A percentile compares a stretch with the other conserved stretches of the same genome.
Conservation (phyloP, 805 yeast genomes). For the Yamadazyma sp. region DNA sequence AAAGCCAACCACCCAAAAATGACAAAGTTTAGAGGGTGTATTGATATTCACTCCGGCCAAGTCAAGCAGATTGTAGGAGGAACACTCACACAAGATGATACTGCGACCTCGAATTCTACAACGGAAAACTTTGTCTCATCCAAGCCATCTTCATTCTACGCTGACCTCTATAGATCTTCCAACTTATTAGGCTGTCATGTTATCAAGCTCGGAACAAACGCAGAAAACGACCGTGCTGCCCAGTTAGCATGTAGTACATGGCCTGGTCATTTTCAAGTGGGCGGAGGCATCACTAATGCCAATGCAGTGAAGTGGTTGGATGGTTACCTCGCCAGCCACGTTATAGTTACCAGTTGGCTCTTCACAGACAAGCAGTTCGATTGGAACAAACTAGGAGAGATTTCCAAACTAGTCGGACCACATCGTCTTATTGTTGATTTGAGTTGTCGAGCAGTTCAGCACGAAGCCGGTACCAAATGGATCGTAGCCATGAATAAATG, state of each 20-base stretch:
- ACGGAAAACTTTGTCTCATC: constrained; percentile 71
- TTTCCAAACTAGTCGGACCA: constrained; percentile 61
- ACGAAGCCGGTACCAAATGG: constrained; percentile 52
- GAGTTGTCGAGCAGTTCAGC: constrained; percentile 61
- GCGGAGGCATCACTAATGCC: constrained; percentile 81
- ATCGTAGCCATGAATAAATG: constrained; percentile 97
- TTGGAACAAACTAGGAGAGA: constrained; percentile 49
- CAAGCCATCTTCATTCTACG: constrained; percentile 73
- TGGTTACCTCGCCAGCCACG: constrained; percentile 70
- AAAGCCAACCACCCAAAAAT: no score
- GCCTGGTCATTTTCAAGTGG: constrained; percentile 77
- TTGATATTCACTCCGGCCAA: constrained; percentile 91
- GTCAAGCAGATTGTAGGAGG: constrained; percentile 98
- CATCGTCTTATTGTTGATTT: constrained; percentile 78
- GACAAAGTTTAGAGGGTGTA: constrained; percentile 92
- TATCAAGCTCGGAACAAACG: constrained; percentile 79
- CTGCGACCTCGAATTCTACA: constrained; percentile 21
- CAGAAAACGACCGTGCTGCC: constrained; percentile 82
- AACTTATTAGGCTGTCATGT: constrained; percentile 81
- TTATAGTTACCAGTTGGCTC: constrained; percentile 89
- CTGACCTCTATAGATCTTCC: constrained; percentile 61
- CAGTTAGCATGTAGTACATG: constrained; percentile 68
- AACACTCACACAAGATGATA: constrained; percentile 60
- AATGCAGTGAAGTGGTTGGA: constrained; percentile 82
- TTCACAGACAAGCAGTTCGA: constrained; percentile 56